These are phyloP conservation scores for Globomyces sp. DNA, from an alignment of 371 early-diverging fungal species.

Conservation along the genomic window DNA sequence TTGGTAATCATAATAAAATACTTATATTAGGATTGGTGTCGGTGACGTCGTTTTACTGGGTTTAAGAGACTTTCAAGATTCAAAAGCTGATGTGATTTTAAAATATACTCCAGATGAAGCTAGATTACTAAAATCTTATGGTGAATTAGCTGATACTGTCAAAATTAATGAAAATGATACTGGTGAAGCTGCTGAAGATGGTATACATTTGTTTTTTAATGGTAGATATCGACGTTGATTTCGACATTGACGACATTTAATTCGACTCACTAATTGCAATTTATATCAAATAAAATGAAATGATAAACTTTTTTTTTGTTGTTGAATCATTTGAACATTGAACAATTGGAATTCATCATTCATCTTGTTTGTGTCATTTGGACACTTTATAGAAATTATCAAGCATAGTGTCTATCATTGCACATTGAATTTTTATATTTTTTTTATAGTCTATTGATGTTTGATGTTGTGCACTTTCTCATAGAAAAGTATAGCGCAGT, in stretches of 20 bases:
- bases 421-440: too few relatives aligned
- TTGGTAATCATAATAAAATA: conserved; percentile 34
- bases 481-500: too few relatives aligned
- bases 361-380: too few relatives aligned
- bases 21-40: conserved; percentile 82
- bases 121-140: conserved; percentile 90
- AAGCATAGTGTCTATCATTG: too few relatives aligned
- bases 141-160: conserved; percentile 94
- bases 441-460: too few relatives aligned
- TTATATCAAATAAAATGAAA: background rate
- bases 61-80: conserved; percentile 95
- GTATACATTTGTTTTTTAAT: background rate
- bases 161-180: conserved; percentile 55
- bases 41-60: conserved; percentile 96
- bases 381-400: too few relatives aligned
- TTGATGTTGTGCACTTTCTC: too few relatives aligned
- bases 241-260: conserved; percentile 87
- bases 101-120: conserved; percentile 99
- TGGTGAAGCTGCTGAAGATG: conserved; percentile 19
- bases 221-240: conserved; percentile 80
- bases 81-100: conserved; percentile 95
- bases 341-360: background rate
- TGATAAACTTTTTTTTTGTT: background rate
- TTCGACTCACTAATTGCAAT: background rate
- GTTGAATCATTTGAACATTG: background rate